These are phyloP conservation scores for Musa beccarii DNA, from an alignment of 176 grass and related monocot species.

Conservation along the genomic window DNA sequence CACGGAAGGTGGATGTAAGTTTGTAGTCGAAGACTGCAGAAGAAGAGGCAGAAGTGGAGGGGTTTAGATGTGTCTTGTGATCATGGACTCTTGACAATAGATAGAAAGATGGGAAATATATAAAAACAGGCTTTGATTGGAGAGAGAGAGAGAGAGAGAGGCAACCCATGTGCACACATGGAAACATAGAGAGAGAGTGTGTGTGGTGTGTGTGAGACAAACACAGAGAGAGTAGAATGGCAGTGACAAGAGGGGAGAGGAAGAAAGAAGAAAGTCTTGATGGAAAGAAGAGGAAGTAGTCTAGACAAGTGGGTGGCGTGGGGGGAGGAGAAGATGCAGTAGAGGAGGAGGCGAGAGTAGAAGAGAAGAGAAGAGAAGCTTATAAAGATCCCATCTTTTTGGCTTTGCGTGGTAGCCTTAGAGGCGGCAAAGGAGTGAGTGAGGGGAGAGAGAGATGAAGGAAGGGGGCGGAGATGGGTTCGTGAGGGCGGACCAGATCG, in stretches of 20 bases:
- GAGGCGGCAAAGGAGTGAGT: not conserved
- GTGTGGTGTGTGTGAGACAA: not conserved
- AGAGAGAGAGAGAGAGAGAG: conserved; percentile 3
- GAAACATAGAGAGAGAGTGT: conserved; percentile 6
- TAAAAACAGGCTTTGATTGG: conserved; percentile 6
- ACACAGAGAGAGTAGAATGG: not conserved
- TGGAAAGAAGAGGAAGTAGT: not conserved
- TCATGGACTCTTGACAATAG: not conserved
- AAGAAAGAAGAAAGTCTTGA: not conserved
- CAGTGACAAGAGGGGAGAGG: not conserved
- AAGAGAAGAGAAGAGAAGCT: not conserved
- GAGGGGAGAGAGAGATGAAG: conserved; percentile 19
- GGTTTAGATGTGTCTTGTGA: not conserved
- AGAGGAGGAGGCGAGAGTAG: not conserved
- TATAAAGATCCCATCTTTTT: not conserved
- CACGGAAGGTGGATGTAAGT: not conserved
- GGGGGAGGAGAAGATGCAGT: not conserved
- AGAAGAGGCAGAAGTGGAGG: not conserved
- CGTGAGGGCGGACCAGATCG: conserved; percentile 63
- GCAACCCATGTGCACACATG: conserved; percentile 18
- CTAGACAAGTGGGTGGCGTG: not conserved
- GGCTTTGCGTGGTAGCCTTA: not conserved
- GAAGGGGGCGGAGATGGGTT: conserved; percentile 44
- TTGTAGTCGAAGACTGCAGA: not conserved
- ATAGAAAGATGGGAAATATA: not conserved